A percentile compares a stretch with the other conserved stretches of the same genome.
Conservation (phyloP, 2,329 filamentous ascomycete species). For the Colletotrichum sojae region DNA sequence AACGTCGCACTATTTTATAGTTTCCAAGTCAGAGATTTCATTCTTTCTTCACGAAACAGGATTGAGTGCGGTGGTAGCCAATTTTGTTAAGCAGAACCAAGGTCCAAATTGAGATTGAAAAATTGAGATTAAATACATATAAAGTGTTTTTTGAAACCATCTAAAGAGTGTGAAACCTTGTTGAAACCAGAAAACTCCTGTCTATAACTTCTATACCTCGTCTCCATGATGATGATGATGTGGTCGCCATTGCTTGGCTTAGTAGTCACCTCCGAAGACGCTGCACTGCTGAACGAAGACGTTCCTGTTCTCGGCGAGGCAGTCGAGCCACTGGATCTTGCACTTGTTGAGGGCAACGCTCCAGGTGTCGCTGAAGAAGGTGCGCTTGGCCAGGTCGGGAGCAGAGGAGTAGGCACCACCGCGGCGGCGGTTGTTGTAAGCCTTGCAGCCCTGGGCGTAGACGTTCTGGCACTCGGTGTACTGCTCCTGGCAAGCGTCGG, state of each 20-base stretch:
- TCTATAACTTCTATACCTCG: constrained; percentile 8
- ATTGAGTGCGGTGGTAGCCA: background rate
- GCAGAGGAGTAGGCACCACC: constrained; percentile 33
- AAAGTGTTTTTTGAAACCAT: background rate
- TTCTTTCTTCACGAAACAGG: background rate
- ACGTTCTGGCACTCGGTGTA: constrained; percentile 62
- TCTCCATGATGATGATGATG: background rate
- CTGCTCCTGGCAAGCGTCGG: constrained; percentile 68
- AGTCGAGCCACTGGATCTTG: constrained; percentile 64
- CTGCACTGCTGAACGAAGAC: constrained; percentile 57
- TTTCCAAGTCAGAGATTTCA: fast-evolving
- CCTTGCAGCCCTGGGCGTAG: constrained; percentile 65
- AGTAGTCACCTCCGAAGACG: constrained; percentile 49
- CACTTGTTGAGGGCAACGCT: constrained; percentile 58
- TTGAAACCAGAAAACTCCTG: constrained; percentile 15
- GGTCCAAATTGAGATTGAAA: background rate
- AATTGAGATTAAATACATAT: constrained; percentile 33
- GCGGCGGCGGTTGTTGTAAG: constrained; percentile 43
- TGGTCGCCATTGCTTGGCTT: background rate
- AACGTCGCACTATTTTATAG: no score
- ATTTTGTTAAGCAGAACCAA: background rate
- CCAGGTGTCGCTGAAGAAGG: constrained; percentile 46
- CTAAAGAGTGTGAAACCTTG: constrained; percentile 20
- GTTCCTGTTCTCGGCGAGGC: constrained; percentile 58
- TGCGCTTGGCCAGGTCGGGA: constrained; percentile 41